phyloP scores from a whole-genome alignment of 1,284 basidiomycete genomes.

The Earliella scabrosa region DNA sequence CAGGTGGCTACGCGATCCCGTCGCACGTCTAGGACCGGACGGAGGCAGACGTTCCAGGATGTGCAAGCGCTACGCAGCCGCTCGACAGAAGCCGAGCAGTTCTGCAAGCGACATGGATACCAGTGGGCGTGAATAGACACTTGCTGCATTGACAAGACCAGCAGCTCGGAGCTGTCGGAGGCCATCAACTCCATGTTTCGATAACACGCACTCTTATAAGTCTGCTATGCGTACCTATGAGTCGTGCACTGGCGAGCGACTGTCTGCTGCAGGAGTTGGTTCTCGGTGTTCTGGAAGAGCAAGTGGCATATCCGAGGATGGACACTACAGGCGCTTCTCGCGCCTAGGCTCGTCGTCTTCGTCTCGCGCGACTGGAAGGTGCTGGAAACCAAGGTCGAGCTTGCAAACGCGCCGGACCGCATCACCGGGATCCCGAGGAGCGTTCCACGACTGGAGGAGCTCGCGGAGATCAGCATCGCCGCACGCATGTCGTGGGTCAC shows the following conservation, averaged over 20 bases:
- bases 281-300: conserved; percentile 8
- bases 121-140: conserved; percentile 16
- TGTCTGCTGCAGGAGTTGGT: neutral
- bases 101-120: neutral
- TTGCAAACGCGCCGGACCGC: conserved; percentile 3
- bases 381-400: conserved; percentile 6
- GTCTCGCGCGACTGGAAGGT: conserved; percentile 6
- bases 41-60: conserved; percentile 1
- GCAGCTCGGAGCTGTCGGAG: conserved; percentile 18
- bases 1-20: conserved; percentile 2
- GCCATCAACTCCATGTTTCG: conserved; percentile 21
- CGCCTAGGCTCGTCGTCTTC: conserved; percentile 12
- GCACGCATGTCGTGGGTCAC: conserved; percentile 20
- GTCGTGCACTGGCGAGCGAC: conserved; percentile 7
- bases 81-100: neutral
- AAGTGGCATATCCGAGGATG: conserved; percentile 15
- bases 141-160: conserved; percentile 21
- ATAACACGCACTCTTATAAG: conserved; percentile 5
- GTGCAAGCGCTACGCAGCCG: neutral
- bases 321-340: conserved; percentile 19
- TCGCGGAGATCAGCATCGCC: conserved; percentile 13
- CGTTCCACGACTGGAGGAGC: conserved; percentile 5
- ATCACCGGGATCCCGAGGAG: conserved; percentile 4
- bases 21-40: neutral
- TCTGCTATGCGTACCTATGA: conserved; percentile 16